Evolutionary conservation across 73 alveolate species (phyloP), one percentile per base, ranked within the genome.

Genomic region (Halteria grandinella): DNA sequence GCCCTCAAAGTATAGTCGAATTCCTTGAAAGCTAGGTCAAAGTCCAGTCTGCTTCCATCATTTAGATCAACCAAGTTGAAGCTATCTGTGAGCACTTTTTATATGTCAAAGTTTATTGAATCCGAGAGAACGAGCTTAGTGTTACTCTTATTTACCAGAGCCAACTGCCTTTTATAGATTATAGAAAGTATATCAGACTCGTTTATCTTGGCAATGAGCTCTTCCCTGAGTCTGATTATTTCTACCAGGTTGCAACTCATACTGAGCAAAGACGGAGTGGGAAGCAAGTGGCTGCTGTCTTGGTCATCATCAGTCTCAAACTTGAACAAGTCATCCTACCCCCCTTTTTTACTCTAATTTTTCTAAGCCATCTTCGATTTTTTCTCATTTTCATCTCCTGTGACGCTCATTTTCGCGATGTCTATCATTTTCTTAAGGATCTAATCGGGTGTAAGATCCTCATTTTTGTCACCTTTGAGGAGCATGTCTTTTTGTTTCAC

Each of bases 1-100:
- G 88, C 75, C 28, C 47, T 60, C 29, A 83, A 55, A 12, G 86
- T n/a, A 11, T 55, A 60, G 49, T 83, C 92, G 29, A 83, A 83
- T 27, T 83, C 92, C 47, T 50, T 58, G 37, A 72, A 60, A 1
- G 86, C 69, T 17, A 82, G 44, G 21, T 49, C 75, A 34, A 71
- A 43, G 12, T 54, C 49, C 5, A 57, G 58, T 11, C 45, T 48
- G 11, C 34, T 31, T 11, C 83, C 91, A 32, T 47, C 83, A 15
- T 79, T 79, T 23, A 37, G 21, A 34, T 82, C 91, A n/a, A 82
- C 21, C 7, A 44, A 41, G 40, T 82, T 82, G 53, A 33, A 14
- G 45, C 48, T 72, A 17, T 72, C 91, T 58, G 55, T 82, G 15
- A 59, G 70, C 2, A 82, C 58, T 0, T 43, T 24, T 50, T 31